Percentiles rank a stretch among this genome's conserved stretches.
These are phyloP conservation scores for Canariomyces notabilis DNA, from an alignment of 2,329 filamentous ascomycete species.

Conservation along the genomic window DNA sequence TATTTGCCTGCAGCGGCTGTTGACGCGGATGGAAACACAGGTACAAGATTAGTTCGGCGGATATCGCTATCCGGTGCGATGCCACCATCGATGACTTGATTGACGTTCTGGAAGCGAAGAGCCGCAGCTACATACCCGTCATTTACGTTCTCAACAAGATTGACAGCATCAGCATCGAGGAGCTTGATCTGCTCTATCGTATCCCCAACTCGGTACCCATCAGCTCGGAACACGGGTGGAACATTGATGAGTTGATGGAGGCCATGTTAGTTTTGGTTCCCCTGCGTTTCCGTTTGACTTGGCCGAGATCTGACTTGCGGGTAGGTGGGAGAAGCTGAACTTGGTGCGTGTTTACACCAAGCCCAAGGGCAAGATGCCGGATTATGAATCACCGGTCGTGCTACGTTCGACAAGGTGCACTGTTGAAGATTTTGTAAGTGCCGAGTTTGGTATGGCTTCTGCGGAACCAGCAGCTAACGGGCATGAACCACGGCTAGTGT, in stretches of 20 bases:
- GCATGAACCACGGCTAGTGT: conserved; percentile 64
- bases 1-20: not conserved
- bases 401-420: conserved; percentile 77
- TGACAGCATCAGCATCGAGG: conserved; percentile 94
- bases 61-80: conserved; percentile 96
- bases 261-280: conserved; percentile 62
- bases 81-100: conserved; percentile 97
- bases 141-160: conserved; percentile 99
- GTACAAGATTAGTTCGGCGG: conserved; percentile 92
- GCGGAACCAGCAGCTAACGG: conserved; percentile 23
- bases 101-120: conserved; percentile 90
- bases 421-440: conserved; percentile 91
- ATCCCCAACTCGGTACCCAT: conserved; percentile 97
- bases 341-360: conserved; percentile 94
- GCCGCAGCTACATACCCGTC: conserved; percentile 95
- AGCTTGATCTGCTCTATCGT: conserved; percentile 90
- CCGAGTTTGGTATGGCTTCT: not conserved
- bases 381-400: conserved; percentile 89
- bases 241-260: conserved; percentile 93
- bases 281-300: conserved; percentile 3
- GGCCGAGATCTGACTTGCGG: conserved; percentile 10
- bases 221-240: conserved; percentile 97
- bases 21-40: conserved; percentile 9
- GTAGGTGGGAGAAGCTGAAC: conserved; percentile 85
- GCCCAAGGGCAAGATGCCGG: conserved; percentile 89